Base-by-base conservation (phyloP, 1,284 basidiomycete species). In the Chalciporus sp. region DNA sequence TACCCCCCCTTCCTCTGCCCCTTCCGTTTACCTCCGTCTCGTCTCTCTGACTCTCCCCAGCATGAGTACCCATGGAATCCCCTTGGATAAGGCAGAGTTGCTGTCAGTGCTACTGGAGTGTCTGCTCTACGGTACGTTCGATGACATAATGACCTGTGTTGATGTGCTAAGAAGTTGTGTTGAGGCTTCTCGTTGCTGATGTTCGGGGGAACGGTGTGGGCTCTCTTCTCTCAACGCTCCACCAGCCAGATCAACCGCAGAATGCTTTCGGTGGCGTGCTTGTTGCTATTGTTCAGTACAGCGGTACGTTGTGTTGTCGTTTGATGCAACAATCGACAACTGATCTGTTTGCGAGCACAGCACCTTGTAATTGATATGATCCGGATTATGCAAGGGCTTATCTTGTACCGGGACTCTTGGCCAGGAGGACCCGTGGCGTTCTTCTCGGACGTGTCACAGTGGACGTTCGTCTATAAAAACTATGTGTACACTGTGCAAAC, bases 401-500 rank as follows among this genome's bases (percentile, higher is more conserved):
- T 55, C 5, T 40, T 17, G 26, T 51, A 51, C 26, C 48, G 48
- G 11, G 42, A 56, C 1, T 16, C 43, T 10, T 52, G 42, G 14
- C 40, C 46, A 6, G 54, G 47, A 28, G 52, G 44, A 3, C 42
- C 62, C 11, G n/a, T 45, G 4, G 23, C 2, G 4, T 74, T 51
- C 52, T 69, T 74, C 48, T 56, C 47, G 1, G 49, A 66, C 41
- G 55, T 64, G 26, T 58, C 71, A 1, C 56, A 67, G 16, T 57
- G 58, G 47, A 71, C 70, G 23, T 71, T 65, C 27, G 58, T 70
- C 28, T 55, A 44, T 40, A 69, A 69, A 59, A 68, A 59, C 48
- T 58, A 57, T 8, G 35, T 74, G 9, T 74, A 68, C 42, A 61
- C 63, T n/a, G 55, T 61, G 19, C 72, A 74, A 43, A 72, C 71